Evolutionary conservation across 2,329 filamentous ascomycete genomes (phyloP).

Genomic region (Colletotrichum noveboracense): DNA sequence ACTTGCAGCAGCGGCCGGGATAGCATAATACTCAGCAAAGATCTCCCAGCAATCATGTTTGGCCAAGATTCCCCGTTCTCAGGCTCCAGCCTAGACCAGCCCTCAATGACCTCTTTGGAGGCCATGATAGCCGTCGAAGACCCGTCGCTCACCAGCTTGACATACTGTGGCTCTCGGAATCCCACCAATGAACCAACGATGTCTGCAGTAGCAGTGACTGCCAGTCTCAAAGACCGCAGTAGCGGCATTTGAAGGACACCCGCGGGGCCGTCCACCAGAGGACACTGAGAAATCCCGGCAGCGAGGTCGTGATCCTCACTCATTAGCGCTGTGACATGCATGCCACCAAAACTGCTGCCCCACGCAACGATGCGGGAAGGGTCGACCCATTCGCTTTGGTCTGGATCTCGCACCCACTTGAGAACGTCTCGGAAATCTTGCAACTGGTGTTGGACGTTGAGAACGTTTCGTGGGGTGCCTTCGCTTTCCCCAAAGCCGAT

Average conservation of each 20-base stretch:
- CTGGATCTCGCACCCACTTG: slow-evolving; percentile 1
- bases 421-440: slow-evolving; percentile 15
- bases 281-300: slow-evolving; percentile 13
- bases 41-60: slow-evolving; percentile 4
- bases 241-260: slow-evolving; percentile 2
- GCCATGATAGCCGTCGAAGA: slow-evolving; percentile 6
- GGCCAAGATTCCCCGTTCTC: not conserved
- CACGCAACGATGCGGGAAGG: slow-evolving; percentile 4
- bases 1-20: slow-evolving; percentile 1
- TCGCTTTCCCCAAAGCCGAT: slow-evolving; percentile 13
- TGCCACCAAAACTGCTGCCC: slow-evolving; percentile 17
- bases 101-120: not conserved
- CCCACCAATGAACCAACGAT: not conserved
- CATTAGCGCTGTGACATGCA: slow-evolving; percentile 7
- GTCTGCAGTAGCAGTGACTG: not conserved
- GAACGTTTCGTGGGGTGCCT: slow-evolving; percentile 1
- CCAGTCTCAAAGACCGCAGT: not conserved
- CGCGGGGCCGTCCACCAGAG: not conserved
- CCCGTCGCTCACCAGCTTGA: slow-evolving; percentile 4
- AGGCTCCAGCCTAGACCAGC: not conserved
- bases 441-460: not conserved
- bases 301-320: slow-evolving; percentile 1
- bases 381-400: not conserved
- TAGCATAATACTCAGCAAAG: not conserved
- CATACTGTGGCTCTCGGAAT: not conserved